Evolutionary conservation across 352 stramenopile genomes (phyloP).

Genomic region (Globisporangium spinosum): DNA sequence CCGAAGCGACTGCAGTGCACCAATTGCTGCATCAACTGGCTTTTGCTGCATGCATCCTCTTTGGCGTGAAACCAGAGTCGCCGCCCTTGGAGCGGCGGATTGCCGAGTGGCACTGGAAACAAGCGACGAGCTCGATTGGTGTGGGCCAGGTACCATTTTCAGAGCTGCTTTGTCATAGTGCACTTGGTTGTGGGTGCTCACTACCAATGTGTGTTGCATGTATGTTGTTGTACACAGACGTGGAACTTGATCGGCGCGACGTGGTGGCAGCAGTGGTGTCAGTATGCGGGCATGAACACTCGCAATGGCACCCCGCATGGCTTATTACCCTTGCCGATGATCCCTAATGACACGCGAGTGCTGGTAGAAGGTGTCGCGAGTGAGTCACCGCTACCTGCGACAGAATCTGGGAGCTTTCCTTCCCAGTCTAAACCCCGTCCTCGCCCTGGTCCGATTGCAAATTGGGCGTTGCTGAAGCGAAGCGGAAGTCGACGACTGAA

Average conservation of each 20-base stretch:
- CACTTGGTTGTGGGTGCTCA: conserved; percentile 3
- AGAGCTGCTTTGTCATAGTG: not conserved
- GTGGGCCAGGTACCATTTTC: conserved; percentile 47
- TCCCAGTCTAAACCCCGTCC: not conserved
- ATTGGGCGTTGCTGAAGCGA: conserved; percentile 73
- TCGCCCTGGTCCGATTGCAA: conserved; percentile 72
- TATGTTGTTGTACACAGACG: conserved; percentile 28
- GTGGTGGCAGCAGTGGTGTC: conserved; percentile 83
- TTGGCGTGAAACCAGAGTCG: conserved; percentile 72
- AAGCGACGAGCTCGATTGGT: conserved; percentile 36
- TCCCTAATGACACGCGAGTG: conserved; percentile 24
- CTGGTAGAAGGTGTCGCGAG: not conserved
- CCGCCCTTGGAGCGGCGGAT: conserved; percentile 64
- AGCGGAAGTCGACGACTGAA: conserved; percentile 74
- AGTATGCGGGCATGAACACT: conserved; percentile 60
- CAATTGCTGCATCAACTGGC: conserved; percentile 68
- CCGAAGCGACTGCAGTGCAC: conserved; percentile 32
- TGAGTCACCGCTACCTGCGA: not conserved
- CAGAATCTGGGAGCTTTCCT: not conserved
- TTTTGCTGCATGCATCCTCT: conserved; percentile 70
- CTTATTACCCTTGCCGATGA: conserved; percentile 45
- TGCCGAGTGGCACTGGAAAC: conserved; percentile 68
- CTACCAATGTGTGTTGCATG: conserved; percentile 7
- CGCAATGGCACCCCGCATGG: conserved; percentile 62
- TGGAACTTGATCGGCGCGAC: conserved; percentile 73